Base-by-base conservation (phyloP, 805 yeast species). In the Saturnispora serradocipensis region DNA sequence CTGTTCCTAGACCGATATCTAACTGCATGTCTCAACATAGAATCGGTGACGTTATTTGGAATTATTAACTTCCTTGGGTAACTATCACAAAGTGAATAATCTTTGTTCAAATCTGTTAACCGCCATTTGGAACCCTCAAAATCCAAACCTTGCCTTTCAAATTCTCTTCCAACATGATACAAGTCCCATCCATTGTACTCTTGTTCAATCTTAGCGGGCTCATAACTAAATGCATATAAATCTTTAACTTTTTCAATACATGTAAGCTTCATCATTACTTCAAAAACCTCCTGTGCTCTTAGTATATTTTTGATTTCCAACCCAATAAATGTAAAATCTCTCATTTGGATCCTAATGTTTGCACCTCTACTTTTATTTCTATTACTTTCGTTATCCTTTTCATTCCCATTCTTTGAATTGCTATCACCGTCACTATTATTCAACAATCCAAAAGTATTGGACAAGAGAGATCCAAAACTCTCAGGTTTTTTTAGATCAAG, bases 1-100 rank as follows among this genome's bases (percentile, higher is more conserved):
- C 99, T 71, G 53, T 77, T 79, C 63, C 91, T 90, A 1, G 97
- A 88, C 43, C 99, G 71, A 64, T 80, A 93, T 59, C 84, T 85
- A 5, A 86, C 82, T 0, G 97, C 95, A 63, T 93, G 91, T 48
- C 78, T 77, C 48, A 93, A 66, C 10, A 90, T 85, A 40, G 83
- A 83, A 62, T 93, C 97, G 1, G 96, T 83, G 2, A 90, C 80
- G 2, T 78, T 65, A n/a, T 69, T 67, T 0, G 99, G 99, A 0
- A 90, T 84, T 5, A 87, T 74, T 1, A 89, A 60, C 5, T 62
- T 48, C 0, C 72, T 64, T 0, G 98, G 97, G 61, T 93, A 93
- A 0, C 96, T 80, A 4, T 81, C 74, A 58, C 91, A 82, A 49
- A 88, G 74, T 43, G 73, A 73, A 63, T 84, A 88, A 35, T 80